A percentile compares a stretch with the other conserved stretches of the same genome.
Conservation (phyloP, 2,329 filamentous ascomycete species). For the Apiospora koreana region DNA sequence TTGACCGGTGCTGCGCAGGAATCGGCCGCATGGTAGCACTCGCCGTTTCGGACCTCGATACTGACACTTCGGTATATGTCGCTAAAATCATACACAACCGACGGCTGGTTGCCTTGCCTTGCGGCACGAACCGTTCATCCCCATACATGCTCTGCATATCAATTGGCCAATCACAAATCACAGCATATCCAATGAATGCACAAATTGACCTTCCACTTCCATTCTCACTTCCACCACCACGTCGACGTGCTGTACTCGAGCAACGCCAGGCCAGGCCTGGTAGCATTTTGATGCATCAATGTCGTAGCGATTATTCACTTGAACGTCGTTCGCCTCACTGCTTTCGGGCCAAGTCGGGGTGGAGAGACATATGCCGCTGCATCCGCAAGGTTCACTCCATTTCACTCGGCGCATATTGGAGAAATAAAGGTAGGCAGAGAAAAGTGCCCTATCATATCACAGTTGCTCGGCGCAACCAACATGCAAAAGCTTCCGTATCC, state of each 20-base stretch:
- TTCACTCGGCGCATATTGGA: neutral
- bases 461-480: neutral
- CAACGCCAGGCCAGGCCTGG: no score
- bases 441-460: neutral
- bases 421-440: neutral
- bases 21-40: neutral
- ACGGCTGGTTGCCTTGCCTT: neutral
- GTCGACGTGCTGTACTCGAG: no score
- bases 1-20: neutral
- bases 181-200: neutral
- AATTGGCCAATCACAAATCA: neutral
- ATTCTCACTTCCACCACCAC: no score
- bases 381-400: neutral
- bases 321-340: neutral
- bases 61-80: neutral
- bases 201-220: neutral
- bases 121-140: neutral
- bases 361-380: neutral
- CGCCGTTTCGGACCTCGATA: neutral
- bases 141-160: neutral
- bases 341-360: neutral
- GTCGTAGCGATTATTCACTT: neutral
- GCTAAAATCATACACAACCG: neutral
- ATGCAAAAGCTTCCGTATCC: neutral
- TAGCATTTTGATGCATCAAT: neutral